Conservation (phyloP, 1,284 basidiomycete genomes). For the Erythrobasidium hasegawianum region DNA sequence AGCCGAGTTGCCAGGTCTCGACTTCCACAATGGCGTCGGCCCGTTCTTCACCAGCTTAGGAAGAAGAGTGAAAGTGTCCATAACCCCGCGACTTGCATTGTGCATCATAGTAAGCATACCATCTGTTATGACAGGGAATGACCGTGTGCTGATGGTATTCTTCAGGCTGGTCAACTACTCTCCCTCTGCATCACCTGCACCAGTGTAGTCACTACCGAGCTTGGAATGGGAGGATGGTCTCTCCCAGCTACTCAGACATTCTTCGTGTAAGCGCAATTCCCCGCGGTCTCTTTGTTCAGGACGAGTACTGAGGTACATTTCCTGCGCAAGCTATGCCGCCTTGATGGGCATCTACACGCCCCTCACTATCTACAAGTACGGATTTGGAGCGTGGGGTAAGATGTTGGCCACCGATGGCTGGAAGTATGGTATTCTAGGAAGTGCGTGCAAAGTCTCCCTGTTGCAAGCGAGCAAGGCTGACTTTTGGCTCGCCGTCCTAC, state of each 20-base stretch:
- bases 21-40: conserved; percentile 10
- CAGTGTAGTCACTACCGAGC: conserved; percentile 73
- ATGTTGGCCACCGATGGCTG: conserved; percentile 70
- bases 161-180: conserved; percentile 66
- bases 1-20: conserved; percentile 16
- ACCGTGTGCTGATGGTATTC: neutral
- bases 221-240: conserved; percentile 65
- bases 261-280: conserved; percentile 61
- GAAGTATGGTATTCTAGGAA: conserved; percentile 76
- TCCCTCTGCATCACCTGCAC: conserved; percentile 80
- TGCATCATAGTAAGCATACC: conserved; percentile 2
- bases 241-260: conserved; percentile 74
- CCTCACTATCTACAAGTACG: conserved; percentile 78
- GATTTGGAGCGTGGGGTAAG: conserved; percentile 68
- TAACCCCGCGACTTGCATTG: conserved; percentile 23
- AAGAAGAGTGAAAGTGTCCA: conserved; percentile 1
- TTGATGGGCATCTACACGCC: conserved; percentile 72
- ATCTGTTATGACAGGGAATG: too few species aligned
- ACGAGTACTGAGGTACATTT: too few species aligned
- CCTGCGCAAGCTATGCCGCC: conserved; percentile 68
- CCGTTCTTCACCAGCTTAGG: conserved; percentile 18
- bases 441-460: conserved; percentile 25
- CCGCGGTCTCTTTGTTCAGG: too few species aligned
- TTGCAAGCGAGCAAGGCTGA: conserved; percentile 4
- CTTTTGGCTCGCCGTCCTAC: neutral